Percentiles rank a stretch among this genome's conserved stretches.
Conservation (phyloP, 2,329 filamentous ascomycete genomes). For the Mycosphaerella arachidis region DNA sequence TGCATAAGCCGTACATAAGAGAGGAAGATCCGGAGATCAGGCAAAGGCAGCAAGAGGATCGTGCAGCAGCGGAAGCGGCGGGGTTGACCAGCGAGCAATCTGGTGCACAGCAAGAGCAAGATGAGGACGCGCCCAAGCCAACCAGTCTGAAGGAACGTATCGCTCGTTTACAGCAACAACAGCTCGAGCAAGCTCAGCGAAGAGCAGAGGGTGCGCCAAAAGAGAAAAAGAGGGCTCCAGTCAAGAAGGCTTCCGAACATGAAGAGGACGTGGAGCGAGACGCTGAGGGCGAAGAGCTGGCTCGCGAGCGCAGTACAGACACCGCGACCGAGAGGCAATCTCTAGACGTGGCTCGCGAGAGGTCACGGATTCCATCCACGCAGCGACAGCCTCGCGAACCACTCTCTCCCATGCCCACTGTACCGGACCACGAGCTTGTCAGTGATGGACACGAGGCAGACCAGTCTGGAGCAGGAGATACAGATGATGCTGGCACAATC, state of each 20-base stretch:
- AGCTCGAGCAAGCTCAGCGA: conserved; percentile 79
- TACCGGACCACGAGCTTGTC: conserved; percentile 48
- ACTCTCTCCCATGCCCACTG: conserved; percentile 31
- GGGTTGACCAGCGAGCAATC: conserved; percentile 47
- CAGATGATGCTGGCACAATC: conserved; percentile 56
- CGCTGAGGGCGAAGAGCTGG: conserved; percentile 36
- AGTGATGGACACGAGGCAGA: conserved; percentile 64
- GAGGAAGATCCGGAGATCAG: conserved; percentile 73
- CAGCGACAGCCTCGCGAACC: conserved; percentile 36
- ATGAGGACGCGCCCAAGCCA: conserved; percentile 82
- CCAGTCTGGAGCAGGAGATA: conserved; percentile 59
- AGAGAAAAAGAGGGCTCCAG: conserved; percentile 61
- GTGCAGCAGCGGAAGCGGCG: conserved; percentile 64
- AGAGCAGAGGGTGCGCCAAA: conserved; percentile 77
- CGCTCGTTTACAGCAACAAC: conserved; percentile 87
- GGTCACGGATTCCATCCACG: conserved; percentile 34
- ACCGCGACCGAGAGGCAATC: conserved; percentile 36
- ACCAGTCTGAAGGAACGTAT: conserved; percentile 93
- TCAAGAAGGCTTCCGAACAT: conserved; percentile 59
- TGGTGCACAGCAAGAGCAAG: conserved; percentile 47
- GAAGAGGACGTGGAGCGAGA: conserved; percentile 31
- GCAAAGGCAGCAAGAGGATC: conserved; percentile 61
- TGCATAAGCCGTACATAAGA: conserved; percentile 72
- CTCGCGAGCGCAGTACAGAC: conserved; percentile 35
- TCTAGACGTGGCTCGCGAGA: conserved; percentile 33